Percentiles rank a stretch among this genome's conserved stretches.
These are phyloP conservation scores for Russula emetica DNA, from an alignment of 768 basidiomycete genomes.

Conservation along the genomic window DNA sequence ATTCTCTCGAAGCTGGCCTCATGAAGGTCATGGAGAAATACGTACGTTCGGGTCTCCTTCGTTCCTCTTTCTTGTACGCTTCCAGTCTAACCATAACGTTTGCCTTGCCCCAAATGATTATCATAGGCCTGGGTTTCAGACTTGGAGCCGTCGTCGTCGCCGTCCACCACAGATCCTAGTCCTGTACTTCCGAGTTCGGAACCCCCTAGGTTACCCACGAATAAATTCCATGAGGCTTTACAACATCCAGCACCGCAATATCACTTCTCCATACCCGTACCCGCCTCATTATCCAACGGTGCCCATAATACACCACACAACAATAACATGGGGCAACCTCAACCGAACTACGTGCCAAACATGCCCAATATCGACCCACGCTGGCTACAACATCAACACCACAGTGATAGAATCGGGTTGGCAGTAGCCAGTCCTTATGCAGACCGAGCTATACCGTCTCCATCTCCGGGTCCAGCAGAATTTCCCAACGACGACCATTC, in stretches of 20 bases:
- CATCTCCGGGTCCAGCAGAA: neutral
- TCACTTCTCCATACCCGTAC: neutral
- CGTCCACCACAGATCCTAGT: neutral
- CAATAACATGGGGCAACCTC: neutral
- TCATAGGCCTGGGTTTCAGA: conserved; percentile 16
- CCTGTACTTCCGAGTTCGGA: neutral
- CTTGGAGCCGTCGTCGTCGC: too few relatives aligned
- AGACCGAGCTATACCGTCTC: neutral
- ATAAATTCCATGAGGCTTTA: neutral
- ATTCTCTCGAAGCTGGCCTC: conserved; percentile 60
- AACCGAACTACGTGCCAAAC: neutral
- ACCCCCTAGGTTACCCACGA: neutral
- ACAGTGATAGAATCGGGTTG: neutral
- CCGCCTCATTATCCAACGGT: neutral
- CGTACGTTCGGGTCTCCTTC: conserved; percentile 41
- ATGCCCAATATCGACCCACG: conserved; percentile 22
- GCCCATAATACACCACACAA: neutral
- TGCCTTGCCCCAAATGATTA: neutral
- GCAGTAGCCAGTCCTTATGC: neutral
- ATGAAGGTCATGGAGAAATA: conserved; percentile 84
- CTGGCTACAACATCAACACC: conserved; percentile 11
- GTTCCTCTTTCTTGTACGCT: neutral
- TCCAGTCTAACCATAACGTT: neutral
- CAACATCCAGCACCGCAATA: neutral
- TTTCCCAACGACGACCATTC: neutral